A percentile compares a stretch with the other conserved stretches of the same genome.
phyloP scores from a whole-genome alignment of 2,329 filamentous ascomycete species.

The Hypoxylon sp. region DNA sequence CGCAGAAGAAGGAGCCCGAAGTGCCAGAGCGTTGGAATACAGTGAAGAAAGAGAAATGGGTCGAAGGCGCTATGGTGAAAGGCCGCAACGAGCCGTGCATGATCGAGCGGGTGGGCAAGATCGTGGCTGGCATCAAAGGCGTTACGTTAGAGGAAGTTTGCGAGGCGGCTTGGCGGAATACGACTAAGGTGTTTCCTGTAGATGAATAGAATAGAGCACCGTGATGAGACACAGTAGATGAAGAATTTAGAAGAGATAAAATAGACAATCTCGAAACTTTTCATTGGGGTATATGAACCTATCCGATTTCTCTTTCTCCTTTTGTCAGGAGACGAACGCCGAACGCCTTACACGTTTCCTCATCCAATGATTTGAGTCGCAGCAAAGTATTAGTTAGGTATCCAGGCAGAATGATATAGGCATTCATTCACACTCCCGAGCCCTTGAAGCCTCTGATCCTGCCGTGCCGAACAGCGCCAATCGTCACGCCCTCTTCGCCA shows the following conservation, averaged over 20 bases:
- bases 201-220: constrained; percentile 58
- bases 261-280: background rate
- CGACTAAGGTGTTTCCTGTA: constrained; percentile 81
- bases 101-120: constrained; percentile 88
- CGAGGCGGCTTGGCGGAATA: constrained; percentile 88
- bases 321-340: constrained; percentile 17
- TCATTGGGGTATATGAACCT: constrained; percentile 36
- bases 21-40: constrained; percentile 80
- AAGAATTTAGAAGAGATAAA: constrained; percentile 6
- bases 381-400: constrained; percentile 1
- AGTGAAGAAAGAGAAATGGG: constrained; percentile 97
- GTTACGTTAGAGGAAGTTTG: constrained; percentile 84
- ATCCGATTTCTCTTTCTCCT: constrained; percentile 12
- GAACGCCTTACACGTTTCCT: constrained; percentile 7
- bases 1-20: constrained; percentile 72
- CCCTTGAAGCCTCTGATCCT: constrained; percentile 72
- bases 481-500: constrained; percentile 84
- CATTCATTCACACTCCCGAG: constrained; percentile 60
- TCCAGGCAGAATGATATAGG: background rate
- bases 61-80: constrained; percentile 89
- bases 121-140: constrained; percentile 88
- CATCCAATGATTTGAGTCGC: background rate
- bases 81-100: constrained; percentile 92
- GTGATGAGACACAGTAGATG: constrained; percentile 12
- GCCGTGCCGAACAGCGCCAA: constrained; percentile 76